Percentiles rank a stretch among this genome's conserved stretches.
Evolutionary conservation across 768 basidiomycete species (phyloP).

Genomic region (Tylopilus sp.): DNA sequence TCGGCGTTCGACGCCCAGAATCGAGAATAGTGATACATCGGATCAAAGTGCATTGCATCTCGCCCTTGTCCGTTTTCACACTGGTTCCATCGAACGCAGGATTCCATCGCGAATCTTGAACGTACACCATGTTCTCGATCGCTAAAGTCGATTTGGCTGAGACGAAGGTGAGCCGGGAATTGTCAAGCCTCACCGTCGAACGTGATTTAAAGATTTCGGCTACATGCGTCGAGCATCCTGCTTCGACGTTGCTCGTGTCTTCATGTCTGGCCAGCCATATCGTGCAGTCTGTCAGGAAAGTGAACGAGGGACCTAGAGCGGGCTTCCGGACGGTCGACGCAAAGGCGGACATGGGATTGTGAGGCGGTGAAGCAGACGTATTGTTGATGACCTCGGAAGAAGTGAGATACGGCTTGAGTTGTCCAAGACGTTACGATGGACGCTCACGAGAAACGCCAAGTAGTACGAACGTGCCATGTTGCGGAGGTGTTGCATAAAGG

Average conservation of each 20-base stretch:
- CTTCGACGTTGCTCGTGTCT: constrained; percentile 11
- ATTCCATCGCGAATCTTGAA: constrained; percentile 40
- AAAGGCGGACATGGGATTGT: constrained; percentile 34
- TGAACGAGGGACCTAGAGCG: constrained; percentile 72
- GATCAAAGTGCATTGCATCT: background rate
- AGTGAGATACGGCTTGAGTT: background rate
- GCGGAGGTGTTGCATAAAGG: constrained; percentile 65
- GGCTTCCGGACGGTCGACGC: constrained; percentile 51
- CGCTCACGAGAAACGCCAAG: constrained; percentile 53
- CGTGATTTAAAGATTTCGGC: constrained; percentile 45
- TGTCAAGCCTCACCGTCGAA: constrained; percentile 31
- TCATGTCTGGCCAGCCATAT: constrained; percentile 55
- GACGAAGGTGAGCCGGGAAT: background rate
- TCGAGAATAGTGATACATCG: too few species aligned
- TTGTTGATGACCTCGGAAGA: constrained; percentile 59
- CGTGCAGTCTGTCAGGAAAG: constrained; percentile 67
- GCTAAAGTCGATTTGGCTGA: constrained; percentile 23
- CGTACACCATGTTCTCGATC: constrained; percentile 36
- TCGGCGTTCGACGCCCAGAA: too few species aligned
- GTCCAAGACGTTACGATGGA: background rate
- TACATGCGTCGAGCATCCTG: constrained; percentile 26
- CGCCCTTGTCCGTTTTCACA: background rate
- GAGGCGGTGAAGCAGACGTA: constrained; percentile 36
- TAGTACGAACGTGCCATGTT: constrained; percentile 41
- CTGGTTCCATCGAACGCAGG: constrained; percentile 10